Evolutionary conservation across 805 yeast species (phyloP).

Genomic region (Cyberlindnera bimundalis): DNA sequence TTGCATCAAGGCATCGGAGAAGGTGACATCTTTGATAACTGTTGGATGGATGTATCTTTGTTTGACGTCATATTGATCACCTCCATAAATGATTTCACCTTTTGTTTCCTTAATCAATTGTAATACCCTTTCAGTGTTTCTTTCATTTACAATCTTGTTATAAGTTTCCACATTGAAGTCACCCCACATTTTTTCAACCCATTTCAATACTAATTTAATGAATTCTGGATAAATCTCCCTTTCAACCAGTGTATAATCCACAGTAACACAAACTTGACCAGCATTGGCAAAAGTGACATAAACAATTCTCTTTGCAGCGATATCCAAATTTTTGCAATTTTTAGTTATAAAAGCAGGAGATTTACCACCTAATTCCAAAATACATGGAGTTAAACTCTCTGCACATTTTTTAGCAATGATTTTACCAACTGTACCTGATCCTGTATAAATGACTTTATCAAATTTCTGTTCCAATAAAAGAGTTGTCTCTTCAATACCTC

Average conservation of each 20-base stretch:
- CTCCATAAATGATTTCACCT: conserved; percentile 40
- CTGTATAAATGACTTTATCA: conserved; percentile 86
- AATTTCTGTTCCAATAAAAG: conserved; percentile 55
- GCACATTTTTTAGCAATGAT: conserved; percentile 80
- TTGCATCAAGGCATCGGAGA: conserved; percentile 70
- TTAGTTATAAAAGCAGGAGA: conserved; percentile 75
- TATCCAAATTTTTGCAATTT: conserved; percentile 40
- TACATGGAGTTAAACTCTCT: conserved; percentile 73
- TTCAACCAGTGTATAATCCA: conserved; percentile 78
- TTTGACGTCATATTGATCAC: conserved; percentile 33
- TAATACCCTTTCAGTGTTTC: conserved; percentile 47
- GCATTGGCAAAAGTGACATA: conserved; percentile 80
- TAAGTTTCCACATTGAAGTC: conserved; percentile 30
- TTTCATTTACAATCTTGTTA: conserved; percentile 59
- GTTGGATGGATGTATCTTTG: conserved; percentile 68
- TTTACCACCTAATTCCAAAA: conserved; percentile 90
- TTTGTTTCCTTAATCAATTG: conserved; percentile 43
- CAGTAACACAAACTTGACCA: conserved; percentile 91
- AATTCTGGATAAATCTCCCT: conserved; percentile 52
- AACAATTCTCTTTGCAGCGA: conserved; percentile 57
- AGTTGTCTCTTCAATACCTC: conserved; percentile 63
- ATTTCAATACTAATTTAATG: conserved; percentile 35
- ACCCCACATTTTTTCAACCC: conserved; percentile 45
- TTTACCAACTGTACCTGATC: conserved; percentile 71
- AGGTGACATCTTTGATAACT: conserved; percentile 55